Evolutionary conservation across 768 basidiomycete genomes (phyloP).

Genomic region (Mycena maculata): DNA sequence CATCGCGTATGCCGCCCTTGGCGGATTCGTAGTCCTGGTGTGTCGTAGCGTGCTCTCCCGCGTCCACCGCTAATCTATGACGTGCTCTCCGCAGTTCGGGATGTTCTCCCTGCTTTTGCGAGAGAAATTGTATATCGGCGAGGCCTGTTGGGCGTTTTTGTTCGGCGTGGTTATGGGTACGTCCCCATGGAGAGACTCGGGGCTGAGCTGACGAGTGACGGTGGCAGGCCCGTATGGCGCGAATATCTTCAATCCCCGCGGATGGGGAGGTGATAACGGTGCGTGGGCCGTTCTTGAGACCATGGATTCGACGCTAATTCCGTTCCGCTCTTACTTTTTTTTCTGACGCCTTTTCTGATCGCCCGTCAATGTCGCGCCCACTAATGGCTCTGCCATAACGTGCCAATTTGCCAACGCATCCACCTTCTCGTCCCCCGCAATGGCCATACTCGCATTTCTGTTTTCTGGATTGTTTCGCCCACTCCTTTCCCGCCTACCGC

Average conservation of each 20-base stretch:
- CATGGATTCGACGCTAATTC: not conserved
- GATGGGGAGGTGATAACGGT: constrained; percentile 66
- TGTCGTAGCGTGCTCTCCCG: constrained; percentile 65
- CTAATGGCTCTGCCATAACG: not conserved
- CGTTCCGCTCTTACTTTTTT: not conserved
- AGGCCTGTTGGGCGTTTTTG: constrained; percentile 95
- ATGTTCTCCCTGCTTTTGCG: constrained; percentile 95
- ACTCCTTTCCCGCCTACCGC: constrained; percentile 50
- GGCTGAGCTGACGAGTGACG: not conserved
- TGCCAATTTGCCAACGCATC: not conserved
- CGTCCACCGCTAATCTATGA: constrained; percentile 46
- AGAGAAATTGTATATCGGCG: constrained; percentile 86
- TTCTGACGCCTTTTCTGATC: not conserved
- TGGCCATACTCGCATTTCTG: not conserved
- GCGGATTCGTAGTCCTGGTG: constrained; percentile 87
- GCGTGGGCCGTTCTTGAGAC: not conserved
- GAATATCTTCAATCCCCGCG: constrained; percentile 82
- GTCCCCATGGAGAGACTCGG: constrained; percentile 35
- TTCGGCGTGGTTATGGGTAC: constrained; percentile 91
- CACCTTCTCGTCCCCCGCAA: not conserved
- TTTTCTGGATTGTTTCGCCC: not conserved
- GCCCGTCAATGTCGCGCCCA: not conserved
- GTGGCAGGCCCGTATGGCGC: constrained; percentile 82
- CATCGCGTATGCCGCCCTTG: constrained; percentile 81
- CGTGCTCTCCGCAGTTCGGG: constrained; percentile 79